Conservation (phyloP, 2,329 filamentous ascomycete species). For the Penicillium nordicum region DNA sequence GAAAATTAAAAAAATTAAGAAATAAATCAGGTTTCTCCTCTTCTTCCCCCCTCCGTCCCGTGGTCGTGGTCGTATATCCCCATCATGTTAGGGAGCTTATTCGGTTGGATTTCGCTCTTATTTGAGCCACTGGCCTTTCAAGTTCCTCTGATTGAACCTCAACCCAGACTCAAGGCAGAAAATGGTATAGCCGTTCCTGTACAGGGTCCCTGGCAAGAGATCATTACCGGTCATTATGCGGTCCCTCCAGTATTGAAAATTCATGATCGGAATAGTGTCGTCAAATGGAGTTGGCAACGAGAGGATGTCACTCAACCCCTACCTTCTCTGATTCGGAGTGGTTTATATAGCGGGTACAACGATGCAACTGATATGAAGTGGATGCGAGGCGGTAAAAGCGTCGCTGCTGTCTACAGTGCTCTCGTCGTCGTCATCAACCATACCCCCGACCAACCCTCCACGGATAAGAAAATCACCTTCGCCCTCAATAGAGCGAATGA, state of each 20-base stretch:
- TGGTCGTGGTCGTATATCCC: neutral
- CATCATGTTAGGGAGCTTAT: constrained; percentile 11
- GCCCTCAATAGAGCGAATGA: constrained; percentile 22
- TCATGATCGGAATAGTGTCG: constrained; percentile 11
- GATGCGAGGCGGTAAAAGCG: constrained; percentile 20
- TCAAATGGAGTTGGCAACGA: constrained; percentile 19
- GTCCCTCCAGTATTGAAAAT: constrained; percentile 14
- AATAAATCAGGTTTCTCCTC: neutral
- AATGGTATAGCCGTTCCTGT: neutral
- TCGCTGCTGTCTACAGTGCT: constrained; percentile 23
- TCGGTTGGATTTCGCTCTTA: constrained; percentile 13
- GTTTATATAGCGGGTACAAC: constrained; percentile 20
- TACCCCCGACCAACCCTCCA: constrained; percentile 19
- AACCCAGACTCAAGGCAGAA: constrained; percentile 11
- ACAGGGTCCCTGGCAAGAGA: constrained; percentile 12
- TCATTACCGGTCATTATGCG: constrained; percentile 18
- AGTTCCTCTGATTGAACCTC: constrained; percentile 12
- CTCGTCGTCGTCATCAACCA: constrained; percentile 24
- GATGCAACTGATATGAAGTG: constrained; percentile 28
- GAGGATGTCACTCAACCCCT: constrained; percentile 20
- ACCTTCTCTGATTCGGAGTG: constrained; percentile 13
- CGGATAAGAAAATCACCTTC: constrained; percentile 25
- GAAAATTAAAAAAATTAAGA: neutral
- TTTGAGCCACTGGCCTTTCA: constrained; percentile 12
- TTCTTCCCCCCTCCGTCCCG: neutral